Evolutionary conservation across 345 rosid species (phyloP), one percentile per base, ranked within the genome.

Genomic region (Eucalyptus curtisii): DNA sequence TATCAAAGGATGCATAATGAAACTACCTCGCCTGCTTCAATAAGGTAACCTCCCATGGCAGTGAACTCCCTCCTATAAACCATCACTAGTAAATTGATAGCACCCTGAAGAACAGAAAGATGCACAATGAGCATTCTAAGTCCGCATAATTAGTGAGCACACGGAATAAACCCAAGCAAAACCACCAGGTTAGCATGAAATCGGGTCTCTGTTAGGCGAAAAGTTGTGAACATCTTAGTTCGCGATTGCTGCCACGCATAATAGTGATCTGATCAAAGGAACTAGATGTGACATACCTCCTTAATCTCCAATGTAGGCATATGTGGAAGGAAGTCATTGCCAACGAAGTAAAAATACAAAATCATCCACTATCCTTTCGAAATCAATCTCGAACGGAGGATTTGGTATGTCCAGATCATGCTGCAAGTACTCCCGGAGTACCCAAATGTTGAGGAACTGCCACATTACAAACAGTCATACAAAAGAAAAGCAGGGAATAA

Each of bases 301-400:
- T 98, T 93, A 88, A 97, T 98, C 93, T 98, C 99, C 93, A 97
- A 87, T 33, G 99, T 98, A 59, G 99, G 99, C 99, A 98, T 95
- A 90, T 97, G 99, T 10, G 99, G 99, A 89, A 98, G 95, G 90
- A 96, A 98, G 95, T 97, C 99, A 88, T 98, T 98, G 92, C 99
- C 99, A 89, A 98, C 99, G 92, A 98, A 95, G 90, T 44, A 98
- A 88, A 91, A 97, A 98, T 52, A 98, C 98, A 95, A 98, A 98
- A 91, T 98, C 99, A 68, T 98, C 99, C 90, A 98, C 95, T 94
- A 98, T 95, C 87, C 96, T 91, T 90, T 98, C 99, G 52, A 96
- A 96, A 90, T 97, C 91, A 88, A 98, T 92, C 68, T 86, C 89
- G 91, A 98, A 98, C 37, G 99, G 97, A 85, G 99, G 95, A 82